These are phyloP conservation scores for Trichoderma harzianum DNA, from an alignment of 2,329 filamentous ascomycete species.

Conservation along the genomic window DNA sequence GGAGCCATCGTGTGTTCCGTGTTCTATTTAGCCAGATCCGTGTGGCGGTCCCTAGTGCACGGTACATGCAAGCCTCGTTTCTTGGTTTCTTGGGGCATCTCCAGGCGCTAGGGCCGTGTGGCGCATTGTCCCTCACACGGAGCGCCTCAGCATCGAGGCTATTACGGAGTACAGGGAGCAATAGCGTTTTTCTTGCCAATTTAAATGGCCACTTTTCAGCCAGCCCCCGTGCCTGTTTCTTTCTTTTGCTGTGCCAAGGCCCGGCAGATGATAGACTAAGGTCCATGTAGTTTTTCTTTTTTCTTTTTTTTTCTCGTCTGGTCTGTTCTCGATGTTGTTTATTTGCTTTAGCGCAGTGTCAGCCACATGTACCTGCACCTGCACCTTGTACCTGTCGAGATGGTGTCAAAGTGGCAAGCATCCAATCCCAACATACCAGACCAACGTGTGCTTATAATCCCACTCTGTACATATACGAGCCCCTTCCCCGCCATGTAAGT, in stretches of 20 bases:
- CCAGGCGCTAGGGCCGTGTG: slow-evolving; percentile 7
- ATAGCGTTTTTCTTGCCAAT: neutral
- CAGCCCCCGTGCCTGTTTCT: neutral
- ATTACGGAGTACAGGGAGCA: neutral
- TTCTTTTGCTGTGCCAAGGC: neutral
- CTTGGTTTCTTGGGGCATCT: neutral
- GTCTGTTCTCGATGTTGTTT: neutral
- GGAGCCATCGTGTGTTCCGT: neutral
- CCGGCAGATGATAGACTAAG: neutral
- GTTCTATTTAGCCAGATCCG: slow-evolving; percentile 7
- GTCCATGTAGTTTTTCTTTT: neutral
- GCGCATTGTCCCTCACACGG: slow-evolving; percentile 17
- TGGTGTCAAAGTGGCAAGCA: neutral
- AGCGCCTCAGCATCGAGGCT: neutral
- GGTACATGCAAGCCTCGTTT: slow-evolving; percentile 1
- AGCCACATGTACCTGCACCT: neutral
- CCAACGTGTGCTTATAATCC: neutral
- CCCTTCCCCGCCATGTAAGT: neutral
- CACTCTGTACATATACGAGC: neutral
- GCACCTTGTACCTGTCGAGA: neutral
- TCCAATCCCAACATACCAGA: neutral
- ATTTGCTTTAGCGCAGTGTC: neutral
- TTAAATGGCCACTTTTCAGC: neutral
- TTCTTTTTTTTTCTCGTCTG: neutral
- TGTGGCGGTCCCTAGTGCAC: slow-evolving; percentile 8